Base-by-base conservation (phyloP, 2,329 filamentous ascomycete species). In the Clonostachys solani region DNA sequence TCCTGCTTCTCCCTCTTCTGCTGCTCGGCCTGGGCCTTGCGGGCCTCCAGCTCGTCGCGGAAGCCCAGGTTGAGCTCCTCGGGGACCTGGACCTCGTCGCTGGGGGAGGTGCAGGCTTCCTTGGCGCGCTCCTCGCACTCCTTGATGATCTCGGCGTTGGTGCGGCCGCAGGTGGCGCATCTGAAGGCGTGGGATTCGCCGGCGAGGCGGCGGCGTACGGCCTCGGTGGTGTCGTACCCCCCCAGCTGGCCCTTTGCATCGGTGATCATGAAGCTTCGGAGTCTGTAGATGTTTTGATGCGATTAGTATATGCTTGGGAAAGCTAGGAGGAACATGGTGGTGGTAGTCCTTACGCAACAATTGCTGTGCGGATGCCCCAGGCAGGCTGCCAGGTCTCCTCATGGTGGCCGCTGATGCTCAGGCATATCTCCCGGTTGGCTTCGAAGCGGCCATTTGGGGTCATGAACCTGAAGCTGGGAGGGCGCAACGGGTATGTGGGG, bases 311-410 rank as follows among this genome's bases (percentile, higher is more conserved):
- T 16, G 23, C 16, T 13, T 17, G 23, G 37, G 33, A 15, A 36
- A n/a, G 16, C 15, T 16, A 9, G 35, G 33, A 33, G 12, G 19
- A 43, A 12, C 7, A 10, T 6, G 15, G 9, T 9, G 23, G 34
- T 29, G 15, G 16, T 8, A 33, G 13, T 36, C 57, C 64, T 37
- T 62, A 72, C 69, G 82, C 82, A 40, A 84, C 80, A 7, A 99
- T 71, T 15, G 94, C 92, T 5, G 94, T 97, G 50, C 94, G 80
- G 10, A 99, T 86, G 0, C 94, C 94, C 94, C 94, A 99, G 1
- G 94, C 94, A 0, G 94, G 94, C 76, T 96, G 92, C 94, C 94
- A 99, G 15, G 89, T 95, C 72, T 97, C 94, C 66, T 97, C 94
- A 69, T 99, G 94, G 67, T 96, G 92, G 3, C 92, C 92, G 45